Percentiles rank a stretch among this genome's conserved stretches.
Conservation (phyloP, 2,329 filamentous ascomycete species). For the Scopulariopsis brevicaulis region DNA sequence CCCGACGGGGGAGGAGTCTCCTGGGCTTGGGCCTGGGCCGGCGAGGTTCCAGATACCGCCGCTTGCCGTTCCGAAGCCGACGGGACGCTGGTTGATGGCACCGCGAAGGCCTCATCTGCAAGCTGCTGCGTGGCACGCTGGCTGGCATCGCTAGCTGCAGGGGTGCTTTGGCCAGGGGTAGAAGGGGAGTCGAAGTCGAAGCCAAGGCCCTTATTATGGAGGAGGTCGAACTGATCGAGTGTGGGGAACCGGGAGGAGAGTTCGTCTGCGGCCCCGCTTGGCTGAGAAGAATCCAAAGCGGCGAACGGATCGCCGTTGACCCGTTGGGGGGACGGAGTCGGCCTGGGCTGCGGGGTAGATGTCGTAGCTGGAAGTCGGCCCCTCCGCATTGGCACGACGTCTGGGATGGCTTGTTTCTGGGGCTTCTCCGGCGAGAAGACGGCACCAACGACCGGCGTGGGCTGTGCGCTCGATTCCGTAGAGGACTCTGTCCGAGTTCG, state of each 20-base stretch:
- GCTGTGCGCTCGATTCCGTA: slow-evolving; percentile 35
- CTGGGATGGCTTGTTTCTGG: slow-evolving; percentile 64
- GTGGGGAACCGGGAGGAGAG: slow-evolving; percentile 79
- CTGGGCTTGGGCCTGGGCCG: slow-evolving; percentile 2
- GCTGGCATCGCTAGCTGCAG: slow-evolving; percentile 44
- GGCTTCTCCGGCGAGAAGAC: slow-evolving; percentile 68
- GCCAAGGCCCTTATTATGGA: slow-evolving; percentile 73
- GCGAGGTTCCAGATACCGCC: background rate
- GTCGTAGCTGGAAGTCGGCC: slow-evolving; percentile 45
- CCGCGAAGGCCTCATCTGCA: slow-evolving; percentile 73
- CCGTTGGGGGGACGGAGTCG: slow-evolving; percentile 57
- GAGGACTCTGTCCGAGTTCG: slow-evolving; percentile 37
- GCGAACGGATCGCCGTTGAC: slow-evolving; percentile 78
- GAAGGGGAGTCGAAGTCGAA: slow-evolving; percentile 68
- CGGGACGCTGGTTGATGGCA: slow-evolving; percentile 16
- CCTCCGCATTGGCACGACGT: slow-evolving; percentile 88
- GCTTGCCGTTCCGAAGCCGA: background rate
- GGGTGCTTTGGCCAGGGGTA: slow-evolving; percentile 24
- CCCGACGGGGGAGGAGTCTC: background rate
- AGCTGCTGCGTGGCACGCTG: slow-evolving; percentile 64
- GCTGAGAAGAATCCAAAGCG: slow-evolving; percentile 60
- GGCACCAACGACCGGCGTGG: slow-evolving; percentile 61
- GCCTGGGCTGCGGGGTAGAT: slow-evolving; percentile 31
- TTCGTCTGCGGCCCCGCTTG: slow-evolving; percentile 52
- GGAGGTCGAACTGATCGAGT: slow-evolving; percentile 81